Evolutionary conservation across 75 land plant species (phyloP).

Genomic region (Selaginella tamariscina): DNA sequence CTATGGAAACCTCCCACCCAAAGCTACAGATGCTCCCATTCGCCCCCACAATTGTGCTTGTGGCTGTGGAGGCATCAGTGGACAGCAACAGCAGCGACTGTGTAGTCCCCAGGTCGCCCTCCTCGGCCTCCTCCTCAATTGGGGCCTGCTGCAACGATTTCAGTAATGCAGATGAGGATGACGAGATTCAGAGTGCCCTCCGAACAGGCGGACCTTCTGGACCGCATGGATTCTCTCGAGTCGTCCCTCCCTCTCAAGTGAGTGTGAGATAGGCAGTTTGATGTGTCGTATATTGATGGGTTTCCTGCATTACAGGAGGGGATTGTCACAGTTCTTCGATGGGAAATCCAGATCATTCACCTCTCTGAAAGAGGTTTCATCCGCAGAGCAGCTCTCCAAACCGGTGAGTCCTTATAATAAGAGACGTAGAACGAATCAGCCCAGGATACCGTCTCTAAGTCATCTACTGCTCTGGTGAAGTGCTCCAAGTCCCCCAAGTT

Average conservation of each 20-base stretch:
- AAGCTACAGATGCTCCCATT: neutral
- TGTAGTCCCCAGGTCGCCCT: neutral
- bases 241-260: neutral
- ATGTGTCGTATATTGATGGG: too few species aligned
- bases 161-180: neutral
- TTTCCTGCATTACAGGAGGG: neutral
- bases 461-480: too few species aligned
- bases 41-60: neutral
- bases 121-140: neutral
- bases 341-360: neutral
- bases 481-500: too few species aligned
- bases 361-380: neutral
- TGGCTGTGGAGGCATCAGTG: neutral
- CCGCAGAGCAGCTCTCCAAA: neutral
- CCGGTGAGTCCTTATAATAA: neutral
- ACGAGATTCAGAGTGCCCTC: neutral
- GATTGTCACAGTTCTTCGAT: conserved; percentile 1
- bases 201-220: neutral
- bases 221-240: neutral
- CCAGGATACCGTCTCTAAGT: too few species aligned
- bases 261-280: too few species aligned
- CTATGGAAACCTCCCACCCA: too few species aligned
- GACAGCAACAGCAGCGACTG: neutral
- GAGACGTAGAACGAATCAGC: too few species aligned
- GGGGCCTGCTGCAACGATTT: neutral